Percentiles rank a stretch among this genome's conserved stretches.
Evolutionary conservation across 140 eudicot genomes (phyloP).

Genomic region (Senecio squalidus): DNA sequence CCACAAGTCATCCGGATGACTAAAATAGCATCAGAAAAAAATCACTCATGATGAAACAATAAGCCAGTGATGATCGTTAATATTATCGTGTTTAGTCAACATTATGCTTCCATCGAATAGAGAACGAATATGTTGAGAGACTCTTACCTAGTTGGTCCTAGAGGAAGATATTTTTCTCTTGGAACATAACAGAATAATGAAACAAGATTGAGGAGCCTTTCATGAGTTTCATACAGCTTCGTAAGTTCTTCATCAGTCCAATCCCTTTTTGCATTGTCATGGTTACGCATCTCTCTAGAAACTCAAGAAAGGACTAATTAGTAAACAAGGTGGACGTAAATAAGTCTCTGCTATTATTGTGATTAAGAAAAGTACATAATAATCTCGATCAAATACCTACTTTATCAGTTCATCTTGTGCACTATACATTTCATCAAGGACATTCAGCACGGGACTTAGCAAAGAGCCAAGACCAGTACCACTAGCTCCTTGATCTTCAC

Average conservation of each 20-base stretch:
- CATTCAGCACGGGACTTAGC: conserved; percentile 89
- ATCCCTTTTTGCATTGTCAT: conserved; percentile 88
- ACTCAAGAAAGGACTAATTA: conserved; percentile 1
- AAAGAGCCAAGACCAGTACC: conserved; percentile 98
- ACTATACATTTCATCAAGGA: conserved; percentile 92
- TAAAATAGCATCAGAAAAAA: no score
- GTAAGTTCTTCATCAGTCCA: conserved; percentile 97
- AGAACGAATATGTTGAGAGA: no score
- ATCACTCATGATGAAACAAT: no score
- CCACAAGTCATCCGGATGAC: no score
- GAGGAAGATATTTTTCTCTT: conserved; percentile 90
- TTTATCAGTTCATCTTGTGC: conserved; percentile 91
- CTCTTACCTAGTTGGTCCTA: conserved; percentile 89
- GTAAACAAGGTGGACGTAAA: background rate
- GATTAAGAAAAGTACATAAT: no score
- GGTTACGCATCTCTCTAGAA: conserved; percentile 86
- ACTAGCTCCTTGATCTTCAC: conserved; percentile 99
- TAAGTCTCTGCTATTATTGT: no score
- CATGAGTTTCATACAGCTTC: conserved; percentile 95
- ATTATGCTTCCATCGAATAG: no score
- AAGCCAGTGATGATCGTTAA: no score
- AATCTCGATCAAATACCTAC: conserved; percentile 41
- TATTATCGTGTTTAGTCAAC: no score
- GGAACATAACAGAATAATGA: conserved; percentile 92
- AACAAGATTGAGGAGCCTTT: conserved; percentile 91